Evolutionary conservation across 2,329 filamentous ascomycete genomes (phyloP), one percentile per base, ranked within the genome.

Genomic region (Fusarium annulatum): DNA sequence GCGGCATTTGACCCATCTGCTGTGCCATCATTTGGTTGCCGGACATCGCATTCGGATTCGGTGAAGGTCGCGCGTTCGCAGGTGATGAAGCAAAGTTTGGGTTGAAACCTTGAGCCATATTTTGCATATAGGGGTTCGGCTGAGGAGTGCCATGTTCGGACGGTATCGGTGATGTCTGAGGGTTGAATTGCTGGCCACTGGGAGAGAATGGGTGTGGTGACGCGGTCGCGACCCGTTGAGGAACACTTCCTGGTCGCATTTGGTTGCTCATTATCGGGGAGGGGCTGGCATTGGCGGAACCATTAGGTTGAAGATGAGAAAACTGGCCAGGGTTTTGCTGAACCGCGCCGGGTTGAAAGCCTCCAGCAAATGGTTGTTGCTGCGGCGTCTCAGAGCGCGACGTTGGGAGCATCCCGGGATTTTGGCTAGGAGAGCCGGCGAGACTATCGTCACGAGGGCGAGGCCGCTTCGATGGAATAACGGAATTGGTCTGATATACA

Each of bases 351-450:
- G 87, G 88, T 80, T 92, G 93, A 81, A 92, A 96, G 74, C 90
- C 90, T 38, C 90, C 90, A 34, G 91, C 86, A 77, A 92, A 95
- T 59, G 88, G 88, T 71, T 91, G 88, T 80, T 96, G 94, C 78
- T 94, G 93, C 39, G 96, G 96, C 36, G 96, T 98, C 81, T 97
- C 95, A 77, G 96, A 96, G 83, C 96, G 94, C 83, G 96, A 97
- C 30, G 90, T 91, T 55, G 94, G 93, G 36, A 94, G 84, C 84
- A 93, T 93, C 73, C 90, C 90, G 9, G 92, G 89, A 63, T 92
- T 91, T 80, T 92, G 93, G 79, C 92, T 89, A 60, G 96, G 95
- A 38, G 95, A 97, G 81, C 93, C 92, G 75, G 91, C 92, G 79
- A 96, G 88, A 79, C 92, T 95, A 82, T 98, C 95, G 83, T 97